These are phyloP conservation scores for Arachnomyces sp. DNA, from an alignment of 2,329 filamentous ascomycete species.

Conservation along the genomic window DNA sequence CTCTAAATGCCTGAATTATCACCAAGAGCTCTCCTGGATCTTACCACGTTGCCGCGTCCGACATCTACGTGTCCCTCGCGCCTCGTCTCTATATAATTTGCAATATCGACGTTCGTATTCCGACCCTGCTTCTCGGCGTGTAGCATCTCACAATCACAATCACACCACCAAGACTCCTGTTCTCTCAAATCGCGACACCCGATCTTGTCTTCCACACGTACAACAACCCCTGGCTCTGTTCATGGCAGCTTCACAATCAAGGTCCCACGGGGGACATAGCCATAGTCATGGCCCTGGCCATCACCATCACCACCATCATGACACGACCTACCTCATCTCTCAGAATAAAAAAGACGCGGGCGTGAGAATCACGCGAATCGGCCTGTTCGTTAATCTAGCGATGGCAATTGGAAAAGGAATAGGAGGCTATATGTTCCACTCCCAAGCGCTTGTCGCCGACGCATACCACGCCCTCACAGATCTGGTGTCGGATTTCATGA, in stretches of 20 bases:
- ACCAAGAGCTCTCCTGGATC: no score
- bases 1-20: no score
- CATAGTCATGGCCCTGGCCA: constrained; percentile 53
- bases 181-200: no score
- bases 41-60: no score
- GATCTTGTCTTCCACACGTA: constrained; percentile 12
- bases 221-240: constrained; percentile 22
- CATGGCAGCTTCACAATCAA: constrained; percentile 37
- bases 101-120: no score
- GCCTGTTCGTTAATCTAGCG: constrained; percentile 77
- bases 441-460: constrained; percentile 84
- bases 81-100: no score
- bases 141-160: no score
- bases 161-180: no score
- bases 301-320: constrained; percentile 73
- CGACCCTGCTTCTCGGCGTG: no score
- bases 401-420: constrained; percentile 93
- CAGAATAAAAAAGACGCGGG: constrained; percentile 83
- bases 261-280: constrained; percentile 29
- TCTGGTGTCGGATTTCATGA: constrained; percentile 88
- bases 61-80: no score
- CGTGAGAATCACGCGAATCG: constrained; percentile 86
- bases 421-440: constrained; percentile 90
- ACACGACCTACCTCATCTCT: constrained; percentile 74
- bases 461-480: constrained; percentile 94